Percentiles rank a stretch among this genome's conserved stretches.
Conservation (phyloP, 306 rosid species). For the Ceratonia siliqua region DNA sequence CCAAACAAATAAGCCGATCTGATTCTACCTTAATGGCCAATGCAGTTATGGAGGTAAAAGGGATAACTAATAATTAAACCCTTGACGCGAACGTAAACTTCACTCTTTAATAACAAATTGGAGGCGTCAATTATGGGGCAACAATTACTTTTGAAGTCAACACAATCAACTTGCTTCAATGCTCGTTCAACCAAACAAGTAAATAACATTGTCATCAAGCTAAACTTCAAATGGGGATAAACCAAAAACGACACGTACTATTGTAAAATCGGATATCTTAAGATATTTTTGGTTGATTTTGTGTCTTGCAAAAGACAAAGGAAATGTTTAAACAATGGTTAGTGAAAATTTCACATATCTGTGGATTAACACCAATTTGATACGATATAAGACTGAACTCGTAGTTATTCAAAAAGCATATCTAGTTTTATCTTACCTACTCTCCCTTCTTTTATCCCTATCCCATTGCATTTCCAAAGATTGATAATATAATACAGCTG, state of each 20-base stretch:
- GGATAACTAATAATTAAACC: not conserved
- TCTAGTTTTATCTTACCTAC: constrained; percentile 1
- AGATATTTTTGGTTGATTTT: constrained; percentile 29
- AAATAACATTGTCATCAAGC: not conserved
- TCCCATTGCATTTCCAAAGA: constrained; percentile 26
- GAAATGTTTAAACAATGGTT: not conserved
- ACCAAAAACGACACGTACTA: not conserved
- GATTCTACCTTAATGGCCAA: not conserved
- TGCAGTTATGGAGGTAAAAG: not conserved
- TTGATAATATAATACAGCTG: constrained; percentile 27
- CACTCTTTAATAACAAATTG: not conserved
- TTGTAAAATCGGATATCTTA: constrained; percentile 19
- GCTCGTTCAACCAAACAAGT: not conserved
- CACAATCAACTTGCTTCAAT: constrained; percentile 4
- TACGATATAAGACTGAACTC: not conserved
- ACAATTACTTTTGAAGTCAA: constrained; percentile 1
- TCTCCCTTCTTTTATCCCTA: not conserved
- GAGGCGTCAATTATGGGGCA: constrained; percentile 24
- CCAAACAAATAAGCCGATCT: too few relatives aligned
- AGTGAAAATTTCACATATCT: not conserved
- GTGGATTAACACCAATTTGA: not conserved
- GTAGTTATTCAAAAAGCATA: not conserved
- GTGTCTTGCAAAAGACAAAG: constrained; percentile 25
- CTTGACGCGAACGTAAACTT: not conserved
- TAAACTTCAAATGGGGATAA: not conserved